Evolutionary conservation across 331 rosid species (phyloP).

Genomic region (Phaseolus coccineus): DNA sequence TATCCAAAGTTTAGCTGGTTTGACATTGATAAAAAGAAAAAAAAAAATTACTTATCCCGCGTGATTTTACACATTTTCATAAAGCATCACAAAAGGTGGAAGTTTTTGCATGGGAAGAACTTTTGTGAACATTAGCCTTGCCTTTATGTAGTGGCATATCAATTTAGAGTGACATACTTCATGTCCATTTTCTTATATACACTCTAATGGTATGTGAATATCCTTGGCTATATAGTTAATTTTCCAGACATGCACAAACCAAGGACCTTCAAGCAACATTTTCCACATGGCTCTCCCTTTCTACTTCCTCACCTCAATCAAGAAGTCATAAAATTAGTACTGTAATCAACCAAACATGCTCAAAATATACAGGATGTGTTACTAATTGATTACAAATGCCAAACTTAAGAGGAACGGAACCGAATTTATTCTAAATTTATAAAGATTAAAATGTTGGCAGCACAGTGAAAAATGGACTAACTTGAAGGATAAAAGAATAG

Average conservation of each 20-base stretch:
- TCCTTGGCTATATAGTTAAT: neutral
- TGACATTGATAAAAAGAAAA: neutral
- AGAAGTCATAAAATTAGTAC: neutral
- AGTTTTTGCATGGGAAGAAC: neutral
- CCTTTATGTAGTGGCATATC: neutral
- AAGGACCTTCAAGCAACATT: neutral
- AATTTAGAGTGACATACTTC: neutral
- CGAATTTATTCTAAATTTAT: neutral
- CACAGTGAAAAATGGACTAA: too few relatives aligned
- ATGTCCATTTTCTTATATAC: neutral
- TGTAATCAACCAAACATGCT: conserved; percentile 10
- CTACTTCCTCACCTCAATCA: conserved; percentile 1
- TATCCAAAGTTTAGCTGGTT: neutral
- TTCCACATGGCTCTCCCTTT: neutral
- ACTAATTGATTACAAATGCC: neutral
- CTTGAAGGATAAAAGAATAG: too few relatives aligned
- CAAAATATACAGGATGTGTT: neutral
- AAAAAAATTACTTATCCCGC: neutral
- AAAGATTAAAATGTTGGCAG: too few relatives aligned
- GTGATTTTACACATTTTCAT: neutral
- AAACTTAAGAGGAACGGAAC: neutral
- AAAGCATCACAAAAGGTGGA: neutral
- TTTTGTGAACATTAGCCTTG: neutral
- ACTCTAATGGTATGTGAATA: neutral
- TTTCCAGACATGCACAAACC: neutral